Evolutionary conservation across 192 early-diverging fungal species (phyloP), one percentile per base, ranked within the genome.

Genomic region (Backusella sp.): DNA sequence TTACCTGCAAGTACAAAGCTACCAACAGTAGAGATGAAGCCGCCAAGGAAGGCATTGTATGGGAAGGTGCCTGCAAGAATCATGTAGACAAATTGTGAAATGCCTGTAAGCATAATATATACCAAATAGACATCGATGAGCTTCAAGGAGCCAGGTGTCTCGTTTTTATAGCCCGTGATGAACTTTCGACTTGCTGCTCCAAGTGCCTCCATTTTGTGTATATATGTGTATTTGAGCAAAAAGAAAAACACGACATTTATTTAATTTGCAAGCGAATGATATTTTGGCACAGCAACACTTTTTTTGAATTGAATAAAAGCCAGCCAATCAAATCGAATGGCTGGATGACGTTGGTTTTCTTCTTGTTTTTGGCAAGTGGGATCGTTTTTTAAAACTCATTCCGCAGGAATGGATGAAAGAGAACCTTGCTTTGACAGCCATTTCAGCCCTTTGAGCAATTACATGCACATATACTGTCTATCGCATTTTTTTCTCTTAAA

Each of bases 1-100:
- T 76, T 80, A 95, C 94, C 93, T 34, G 93, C 91, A 77, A 98
- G 90, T 11, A 97, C 93, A 85, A 99, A 99, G 68, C 89, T 87
- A 26, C 95, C 97, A 28, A 98, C 95, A 9, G 93, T 92, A 11
- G 93, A 92, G 70, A 93, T 93, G 85, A 99, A 99, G 34, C 96
- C 96, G 12, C 97, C 92, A 79, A 99, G 81, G 83, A 99, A 99
- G 35, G 96, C 94, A 85, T 98, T 99, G 88, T 97, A 99, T 23
- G 98, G 98, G 81, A 91, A 98, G n/a, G 92, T 95, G 65, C 97
- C 97, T 15, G 88, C 96, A 26, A 96, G 71, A 0, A 91, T 69
- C 72, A 94, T 91, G 78, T 99, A 98, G 15, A 91, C 78, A 76
- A 99, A 96, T 85, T 98, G 98, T 32, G 94, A 78, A 59, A 97